Evolutionary conservation across 75 land plant genomes (phyloP).

Genomic region (Pinus tabuliformis): DNA sequence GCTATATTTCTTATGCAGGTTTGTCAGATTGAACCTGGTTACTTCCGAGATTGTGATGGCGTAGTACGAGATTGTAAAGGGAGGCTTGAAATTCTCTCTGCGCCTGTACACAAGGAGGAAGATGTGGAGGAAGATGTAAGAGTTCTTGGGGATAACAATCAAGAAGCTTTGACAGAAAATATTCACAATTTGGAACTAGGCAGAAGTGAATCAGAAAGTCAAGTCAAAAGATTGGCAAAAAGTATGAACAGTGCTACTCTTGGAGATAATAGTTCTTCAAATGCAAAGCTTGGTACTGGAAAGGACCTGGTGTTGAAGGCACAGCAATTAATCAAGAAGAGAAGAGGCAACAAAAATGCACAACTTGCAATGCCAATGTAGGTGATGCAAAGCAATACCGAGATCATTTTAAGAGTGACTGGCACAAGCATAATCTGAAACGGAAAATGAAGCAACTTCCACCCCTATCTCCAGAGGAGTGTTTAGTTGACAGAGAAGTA

Average conservation of each 20-base stretch:
- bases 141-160: constrained; percentile 56
- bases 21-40: constrained; percentile 85
- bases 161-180: constrained; percentile 26
- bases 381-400: constrained; percentile 84
- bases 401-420: constrained; percentile 94
- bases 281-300: background rate
- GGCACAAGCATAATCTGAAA: constrained; percentile 96
- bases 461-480: constrained; percentile 82
- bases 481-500: constrained; percentile 65
- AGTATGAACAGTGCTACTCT: background rate
- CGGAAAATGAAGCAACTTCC: constrained; percentile 84
- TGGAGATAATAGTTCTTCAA: background rate
- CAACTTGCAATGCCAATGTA: constrained; percentile 80
- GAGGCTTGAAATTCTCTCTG: constrained; percentile 76
- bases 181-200: background rate
- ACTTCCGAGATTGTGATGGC: constrained; percentile 86
- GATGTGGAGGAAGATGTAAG: constrained; percentile 72
- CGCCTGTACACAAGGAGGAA: constrained; percentile 73
- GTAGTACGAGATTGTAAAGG: constrained; percentile 67
- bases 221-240: background rate
- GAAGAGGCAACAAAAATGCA: constrained; percentile 67
- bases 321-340: constrained; percentile 12
- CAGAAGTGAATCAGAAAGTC: constrained; percentile 7
- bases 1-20: constrained; percentile 44
- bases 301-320: constrained; percentile 9